Base-by-base conservation (phyloP, 148 eudicot genomes). In the Chenopodium formosanum region DNA sequence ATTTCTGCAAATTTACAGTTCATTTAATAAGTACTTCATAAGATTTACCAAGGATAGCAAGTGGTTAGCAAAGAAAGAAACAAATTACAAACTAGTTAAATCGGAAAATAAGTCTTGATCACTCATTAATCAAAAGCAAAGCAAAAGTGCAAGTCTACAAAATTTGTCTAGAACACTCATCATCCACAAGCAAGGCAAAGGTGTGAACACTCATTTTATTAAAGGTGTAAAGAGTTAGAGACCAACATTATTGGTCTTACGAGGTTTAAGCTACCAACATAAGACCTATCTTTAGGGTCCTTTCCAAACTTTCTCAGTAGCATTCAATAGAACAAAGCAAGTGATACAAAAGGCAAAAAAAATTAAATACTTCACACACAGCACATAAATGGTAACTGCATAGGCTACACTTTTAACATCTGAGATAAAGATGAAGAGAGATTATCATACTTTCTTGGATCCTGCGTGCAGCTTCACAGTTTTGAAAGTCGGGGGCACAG, bases 381-480 rank as follows among this genome's bases (percentile, higher is more conserved):
- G 56, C 75, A 64, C 31, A 56, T 56, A 56, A 56, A 56, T 14
- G 3, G 62, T 56, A 17, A 56, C 66, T 17, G 7, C 66, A 62
- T 40, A 46, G 7, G 46, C 9, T 20, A 23, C 23, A 63, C 4
- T 13, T 37, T 53, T 20, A 8, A 29, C 13, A 68, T 70, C 14
- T 52, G 34, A 20, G 14, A 13, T 48, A n/a, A 75, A 83, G 62
- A 40, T 11, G 47, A 67, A 74, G 32, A 70, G 82, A 66, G 82
- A 66, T 78, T 32, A 82, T 29, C 92, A 75, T 89, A 93, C 98
- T 89, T 79, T 87, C 87, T 83, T 81, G 90, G 81, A 94, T 90
- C 74, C 85, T 94, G 73, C 14, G 81, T 73, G 93, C 92, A 62
- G 97, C 92, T 86, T 90, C 88, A 87, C 88, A 90, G 53, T 88